A percentile compares a stretch with the other conserved stretches of the same genome.
Evolutionary conservation across 1,284 basidiomycete genomes (phyloP).

Genomic region (Vanrija pseudolonga): DNA sequence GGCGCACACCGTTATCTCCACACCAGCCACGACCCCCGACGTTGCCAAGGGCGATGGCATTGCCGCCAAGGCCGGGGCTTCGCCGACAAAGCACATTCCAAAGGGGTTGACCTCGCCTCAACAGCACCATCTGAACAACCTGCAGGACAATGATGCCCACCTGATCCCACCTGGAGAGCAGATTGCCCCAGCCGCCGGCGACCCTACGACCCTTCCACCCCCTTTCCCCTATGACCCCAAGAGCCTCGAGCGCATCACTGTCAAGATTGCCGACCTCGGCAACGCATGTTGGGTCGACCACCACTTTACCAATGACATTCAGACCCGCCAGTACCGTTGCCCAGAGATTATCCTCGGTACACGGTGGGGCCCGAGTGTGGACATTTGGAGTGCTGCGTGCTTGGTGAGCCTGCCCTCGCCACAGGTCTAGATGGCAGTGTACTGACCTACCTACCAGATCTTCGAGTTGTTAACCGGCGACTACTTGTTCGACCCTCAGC

Average conservation of each 20-base stretch:
- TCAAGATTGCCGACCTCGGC: conserved; percentile 97
- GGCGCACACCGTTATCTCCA: conserved; percentile 37
- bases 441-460: conserved; percentile 54
- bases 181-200: conserved; percentile 54
- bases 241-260: conserved; percentile 80
- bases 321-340: conserved; percentile 94
- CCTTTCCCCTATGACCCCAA: conserved; percentile 57
- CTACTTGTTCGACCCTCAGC: conserved; percentile 75
- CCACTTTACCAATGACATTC: conserved; percentile 54
- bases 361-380: conserved; percentile 85
- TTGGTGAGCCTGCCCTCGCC: conserved; percentile 68
- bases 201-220: conserved; percentile 55
- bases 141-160: conserved; percentile 35
- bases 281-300: conserved; percentile 63
- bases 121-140: conserved; percentile 32
- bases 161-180: conserved; percentile 27
- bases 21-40: conserved; percentile 46
- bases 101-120: no score
- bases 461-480: conserved; percentile 90
- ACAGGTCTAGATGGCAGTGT: no score
- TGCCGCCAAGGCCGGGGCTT: no score
- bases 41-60: conserved; percentile 2
- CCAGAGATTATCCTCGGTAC: conserved; percentile 96
- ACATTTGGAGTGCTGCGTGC: conserved; percentile 94
- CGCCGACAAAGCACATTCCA: no score